Base-by-base conservation (phyloP, 1,139 yeast species). In the Hemisphaericaspora subhashii region DNA sequence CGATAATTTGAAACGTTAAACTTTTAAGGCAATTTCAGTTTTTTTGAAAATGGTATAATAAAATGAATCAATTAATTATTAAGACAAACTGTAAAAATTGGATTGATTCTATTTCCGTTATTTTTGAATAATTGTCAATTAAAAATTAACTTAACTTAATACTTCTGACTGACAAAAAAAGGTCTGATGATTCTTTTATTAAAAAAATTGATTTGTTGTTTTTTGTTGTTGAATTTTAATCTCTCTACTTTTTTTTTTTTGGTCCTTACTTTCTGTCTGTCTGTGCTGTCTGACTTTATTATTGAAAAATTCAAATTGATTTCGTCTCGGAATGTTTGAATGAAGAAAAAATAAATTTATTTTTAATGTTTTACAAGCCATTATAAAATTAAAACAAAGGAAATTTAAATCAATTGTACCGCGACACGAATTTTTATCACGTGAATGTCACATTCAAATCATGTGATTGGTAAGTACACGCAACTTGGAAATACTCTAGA, bases 1-100 rank as follows among this genome's bases (percentile, higher is more conserved):
- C 22, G 22, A n/a, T n/a, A 22, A 17, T 25, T 36, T 11, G 37
- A 37, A 24, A 36, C 42, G 24, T 40, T 41, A 34, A 33, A 12
- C 17, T n/a, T 25, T 18, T 1, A 14, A 23, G 17, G 20, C 14
- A 31, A 24, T 18, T 27, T 17, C 44, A 14, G 46, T 39, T 18
- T 51, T 38, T 29, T n/a, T 11, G 14, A 17, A 11, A 17, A 5
- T 16, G 13, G 15, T n/a, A 7, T 31, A n/a, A 16, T 9, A 10
- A 12, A 3, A 15, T 26, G 10, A 17, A 15, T 13, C 15, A 6
- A 9, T 33, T 10, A n/a, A 15, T 13, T 20, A n/a, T n/a, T n/a
- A 20, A 20, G 22, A 20, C 22, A 20, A 20, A 20, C 22, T 5
- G 5, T 20, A 20, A 20, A 20, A 20, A 31, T 13, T 17, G 10